Percentiles rank a stretch among this genome's conserved stretches.
Evolutionary conservation across 2,329 filamentous ascomycete genomes (phyloP).

Genomic region (Shiraia bambusicola): DNA sequence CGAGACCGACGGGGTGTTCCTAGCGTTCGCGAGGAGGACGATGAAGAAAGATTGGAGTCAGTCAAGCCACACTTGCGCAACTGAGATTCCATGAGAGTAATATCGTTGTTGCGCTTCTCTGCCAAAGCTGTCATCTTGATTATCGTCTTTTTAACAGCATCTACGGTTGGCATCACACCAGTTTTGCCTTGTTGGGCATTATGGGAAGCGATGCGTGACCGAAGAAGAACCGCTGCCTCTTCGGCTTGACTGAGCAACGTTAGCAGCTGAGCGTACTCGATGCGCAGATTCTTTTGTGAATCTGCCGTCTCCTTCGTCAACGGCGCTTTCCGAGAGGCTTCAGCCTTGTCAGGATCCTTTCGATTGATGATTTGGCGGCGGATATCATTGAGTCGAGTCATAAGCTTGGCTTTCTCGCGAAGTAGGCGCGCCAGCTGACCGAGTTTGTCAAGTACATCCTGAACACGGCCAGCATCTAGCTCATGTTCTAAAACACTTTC

Average conservation of each 20-base stretch:
- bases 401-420: slow-evolving; percentile 68
- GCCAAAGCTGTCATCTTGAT: slow-evolving; percentile 89
- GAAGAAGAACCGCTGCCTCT: slow-evolving; percentile 75
- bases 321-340: slow-evolving; percentile 68
- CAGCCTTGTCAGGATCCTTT: slow-evolving; percentile 66
- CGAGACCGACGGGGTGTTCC: slow-evolving; percentile 21
- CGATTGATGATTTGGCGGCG: slow-evolving; percentile 71
- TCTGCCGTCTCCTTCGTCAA: slow-evolving; percentile 81
- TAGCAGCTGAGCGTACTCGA: slow-evolving; percentile 72
- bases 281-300: slow-evolving; percentile 80
- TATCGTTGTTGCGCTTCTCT: slow-evolving; percentile 85
- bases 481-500: slow-evolving; percentile 63
- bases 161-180: slow-evolving; percentile 71
- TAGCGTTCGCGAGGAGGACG: slow-evolving; percentile 20
- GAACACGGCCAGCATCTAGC: slow-evolving; percentile 68
- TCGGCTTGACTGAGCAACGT: slow-evolving; percentile 76
- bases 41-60: slow-evolving; percentile 25
- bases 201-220: slow-evolving; percentile 69
- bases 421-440: slow-evolving; percentile 67
- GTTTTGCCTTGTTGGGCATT: slow-evolving; percentile 51
- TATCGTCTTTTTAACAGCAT: slow-evolving; percentile 89
- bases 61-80: slow-evolving; percentile 65
- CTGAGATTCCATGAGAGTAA: slow-evolving; percentile 86
- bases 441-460: slow-evolving; percentile 68
- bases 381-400: slow-evolving; percentile 73